Conservation (phyloP, 257 asterid species). For the Solanum gandarillasii region DNA sequence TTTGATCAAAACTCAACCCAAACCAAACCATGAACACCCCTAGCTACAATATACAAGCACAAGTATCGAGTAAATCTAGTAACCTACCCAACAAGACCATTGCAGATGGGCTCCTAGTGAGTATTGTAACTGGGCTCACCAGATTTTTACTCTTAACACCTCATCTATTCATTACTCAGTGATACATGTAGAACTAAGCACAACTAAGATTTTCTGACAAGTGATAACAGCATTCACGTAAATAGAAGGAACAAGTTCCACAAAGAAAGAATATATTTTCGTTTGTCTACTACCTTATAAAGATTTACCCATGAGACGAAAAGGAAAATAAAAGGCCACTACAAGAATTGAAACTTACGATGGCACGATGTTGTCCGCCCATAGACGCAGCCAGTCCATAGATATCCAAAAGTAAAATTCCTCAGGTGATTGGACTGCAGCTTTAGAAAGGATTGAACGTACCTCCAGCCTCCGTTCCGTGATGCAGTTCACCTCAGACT, state of each 20-base stretch:
- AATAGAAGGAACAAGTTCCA: neutral
- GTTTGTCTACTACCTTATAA: neutral
- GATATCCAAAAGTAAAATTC: slow-evolving; percentile 76
- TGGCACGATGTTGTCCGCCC: slow-evolving; percentile 74
- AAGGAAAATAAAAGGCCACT: neutral
- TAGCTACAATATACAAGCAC: neutral
- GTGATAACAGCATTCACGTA: neutral
- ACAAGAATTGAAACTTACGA: slow-evolving; percentile 36
- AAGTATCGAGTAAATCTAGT: neutral
- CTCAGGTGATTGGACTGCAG: slow-evolving; percentile 63
- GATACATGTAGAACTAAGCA: neutral
- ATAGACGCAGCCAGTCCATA: slow-evolving; percentile 92
- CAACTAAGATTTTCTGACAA: neutral
- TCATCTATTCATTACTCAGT: neutral
- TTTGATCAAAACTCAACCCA: neutral
- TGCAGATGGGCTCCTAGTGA: neutral
- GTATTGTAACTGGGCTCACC: neutral
- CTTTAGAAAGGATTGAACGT: slow-evolving; percentile 70
- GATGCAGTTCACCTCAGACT: slow-evolving; percentile 38
- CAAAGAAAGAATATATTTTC: neutral
- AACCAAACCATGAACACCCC: neutral
- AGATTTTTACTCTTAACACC: neutral
- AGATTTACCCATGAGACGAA: neutral
- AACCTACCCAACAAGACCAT: neutral
- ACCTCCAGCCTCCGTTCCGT: slow-evolving; percentile 75